Conservation (phyloP, 1,284 basidiomycete genomes). For the Ganoderma lingzhi region DNA sequence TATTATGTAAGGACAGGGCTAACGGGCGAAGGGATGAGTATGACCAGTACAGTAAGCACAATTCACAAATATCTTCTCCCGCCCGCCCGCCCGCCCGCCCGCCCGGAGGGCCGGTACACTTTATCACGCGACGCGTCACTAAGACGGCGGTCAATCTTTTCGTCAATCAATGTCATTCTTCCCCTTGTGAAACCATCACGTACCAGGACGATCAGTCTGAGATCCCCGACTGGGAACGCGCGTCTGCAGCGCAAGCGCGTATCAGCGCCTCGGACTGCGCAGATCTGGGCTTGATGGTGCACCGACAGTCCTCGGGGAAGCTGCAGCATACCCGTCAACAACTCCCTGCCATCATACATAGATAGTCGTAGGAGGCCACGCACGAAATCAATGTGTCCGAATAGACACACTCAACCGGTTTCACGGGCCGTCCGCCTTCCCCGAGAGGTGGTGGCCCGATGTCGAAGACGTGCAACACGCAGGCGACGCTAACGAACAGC, state of each 20-base stretch:
- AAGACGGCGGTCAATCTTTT: background rate
- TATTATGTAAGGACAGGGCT: too few relatives aligned
- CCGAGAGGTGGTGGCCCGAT: constrained; percentile 15
- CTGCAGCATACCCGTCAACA: background rate
- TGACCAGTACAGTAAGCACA: background rate
- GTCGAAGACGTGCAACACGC: constrained; percentile 21
- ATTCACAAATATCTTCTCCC: background rate
- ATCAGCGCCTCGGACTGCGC: constrained; percentile 3
- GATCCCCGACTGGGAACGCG: background rate
- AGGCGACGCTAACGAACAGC: constrained; percentile 19
- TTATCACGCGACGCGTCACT: background rate
- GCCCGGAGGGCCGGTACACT: background rate
- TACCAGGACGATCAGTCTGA: background rate
- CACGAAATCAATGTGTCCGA: constrained; percentile 16
- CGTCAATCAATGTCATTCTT: background rate
- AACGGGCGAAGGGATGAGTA: too few relatives aligned
- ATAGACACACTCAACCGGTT: background rate
- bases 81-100: background rate
- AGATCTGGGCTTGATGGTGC: constrained; percentile 13
- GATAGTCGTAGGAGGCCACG: background rate
- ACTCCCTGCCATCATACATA: background rate
- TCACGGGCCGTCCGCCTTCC: constrained; percentile 8
- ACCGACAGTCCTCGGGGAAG: constrained; percentile 16
- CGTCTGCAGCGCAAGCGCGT: background rate
- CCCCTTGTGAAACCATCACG: background rate